Evolutionary conservation across 345 rosid species (phyloP), one percentile per base, ranked within the genome.

Genomic region (Pistacia integerrima): DNA sequence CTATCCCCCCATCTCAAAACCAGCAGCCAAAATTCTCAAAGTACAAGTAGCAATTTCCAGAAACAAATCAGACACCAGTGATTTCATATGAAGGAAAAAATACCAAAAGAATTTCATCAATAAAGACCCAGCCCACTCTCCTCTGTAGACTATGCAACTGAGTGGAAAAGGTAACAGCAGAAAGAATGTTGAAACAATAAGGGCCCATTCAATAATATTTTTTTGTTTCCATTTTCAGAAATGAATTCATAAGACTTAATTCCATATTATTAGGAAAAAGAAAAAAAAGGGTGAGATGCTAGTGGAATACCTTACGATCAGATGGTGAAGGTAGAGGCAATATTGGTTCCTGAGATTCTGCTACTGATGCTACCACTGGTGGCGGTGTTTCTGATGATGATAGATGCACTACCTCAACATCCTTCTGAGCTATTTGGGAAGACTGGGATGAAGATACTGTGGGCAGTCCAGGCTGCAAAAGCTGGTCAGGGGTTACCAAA

Each of bases 401-500:
- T 41, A 72, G 35, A 35, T 72, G 78, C 44, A 84, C 81, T 57
- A 74, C 82, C 74, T 84, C 78, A 35, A 82, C 82, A 68, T 82
- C 80, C 74, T 77, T 84, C 49, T 77, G 85, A 64, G 80, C 67
- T 74, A 74, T 28, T 64, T 82, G 83, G 58, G 77, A 67, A 82
- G 83, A 52, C 70, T 77, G 69, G 36, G 67, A 66, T 30, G 72
- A 63, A 25, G 80, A 66, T 44, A 76, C 70, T 51, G 73, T 36
- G 5, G 78, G 35, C 60, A 68, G 63, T 55, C 74, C 85, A 77
- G 83, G 69, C 74, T 79, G 85, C 60, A 79, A 62, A 35, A 84
- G 77, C 57, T 84, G 83, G 48, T 83, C 87, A 1, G 85, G 87
- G 38, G 85, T 84, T 20, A 84, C 80, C 70, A 84, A 74, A 38